phyloP scores from a whole-genome alignment of 139 green algal species.

The Pleodorina starrii region DNA sequence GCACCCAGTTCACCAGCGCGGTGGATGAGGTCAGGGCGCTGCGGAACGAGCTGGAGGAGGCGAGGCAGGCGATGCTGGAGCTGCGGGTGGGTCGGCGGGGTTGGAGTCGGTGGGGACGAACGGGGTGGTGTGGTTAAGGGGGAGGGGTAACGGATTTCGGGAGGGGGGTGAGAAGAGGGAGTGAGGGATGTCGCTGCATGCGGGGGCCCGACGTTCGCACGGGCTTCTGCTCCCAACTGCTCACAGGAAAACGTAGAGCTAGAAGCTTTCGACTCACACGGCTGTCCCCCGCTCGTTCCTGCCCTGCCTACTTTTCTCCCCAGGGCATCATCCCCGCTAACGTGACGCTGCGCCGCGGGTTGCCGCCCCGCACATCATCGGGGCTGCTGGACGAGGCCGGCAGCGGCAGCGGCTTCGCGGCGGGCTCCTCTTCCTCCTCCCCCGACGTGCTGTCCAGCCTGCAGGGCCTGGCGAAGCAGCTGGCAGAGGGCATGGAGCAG shows the following conservation, averaged over 20 bases:
- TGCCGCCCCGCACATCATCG: background rate
- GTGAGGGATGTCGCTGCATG: too few relatives aligned
- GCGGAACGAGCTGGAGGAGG: slow-evolving; percentile 49
- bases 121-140: too few relatives aligned
- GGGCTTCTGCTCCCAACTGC: too few relatives aligned
- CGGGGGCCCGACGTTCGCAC: too few relatives aligned
- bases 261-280: too few relatives aligned
- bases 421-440: too few relatives aligned
- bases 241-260: too few relatives aligned
- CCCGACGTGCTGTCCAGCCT: slow-evolving; percentile 39
- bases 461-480: slow-evolving; percentile 36
- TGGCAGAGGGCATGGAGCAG: slow-evolving; percentile 49
- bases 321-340: slow-evolving; percentile 35
- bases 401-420: background rate
- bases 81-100: slow-evolving; percentile 7
- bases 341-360: slow-evolving; percentile 3
- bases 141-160: too few relatives aligned
- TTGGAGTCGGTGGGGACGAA: background rate
- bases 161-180: too few relatives aligned
- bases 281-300: too few relatives aligned
- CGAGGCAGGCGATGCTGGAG: slow-evolving; percentile 52
- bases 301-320: background rate
- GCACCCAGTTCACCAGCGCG: slow-evolving; percentile 30
- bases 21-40: slow-evolving; percentile 38
- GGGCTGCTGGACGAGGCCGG: background rate